Base-by-base conservation (phyloP, 139 green algal genomes). In the Spirogloea muscicola region DNA sequence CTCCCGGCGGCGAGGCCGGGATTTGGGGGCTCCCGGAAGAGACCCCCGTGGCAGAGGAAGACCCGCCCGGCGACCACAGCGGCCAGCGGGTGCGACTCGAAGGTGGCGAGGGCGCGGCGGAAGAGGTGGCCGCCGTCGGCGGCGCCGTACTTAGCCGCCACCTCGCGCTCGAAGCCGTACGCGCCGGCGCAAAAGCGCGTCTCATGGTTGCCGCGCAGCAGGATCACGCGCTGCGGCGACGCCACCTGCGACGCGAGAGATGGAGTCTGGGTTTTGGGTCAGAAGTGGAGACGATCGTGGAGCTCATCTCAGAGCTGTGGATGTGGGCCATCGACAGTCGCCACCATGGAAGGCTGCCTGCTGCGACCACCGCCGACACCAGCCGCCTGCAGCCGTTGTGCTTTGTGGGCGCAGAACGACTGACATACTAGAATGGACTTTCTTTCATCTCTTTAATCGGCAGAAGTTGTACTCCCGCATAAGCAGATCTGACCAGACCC, bases 191-290 rank as follows among this genome's bases (percentile, higher is more conserved):
- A 98, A 40, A 85, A 92, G 0, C 79, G 86, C n/a, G 70, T 90
- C 82, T 97, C 92, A 79, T 95, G 90, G 77, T 95, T 95, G 62
- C 90, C 90, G 3, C 90, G 83, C 58, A 94, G 78, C 68, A 94
- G 58, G 5, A 81, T 64, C 18, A 92, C 77, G 2, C 60, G 36
- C 7, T 84, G 4, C 1, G 67, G 76, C 2, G 49, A 21, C 36
- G 58, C 33, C 18, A 79, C 5, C 70, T 79, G 70, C 63, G 38
- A 4, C 57, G 18, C 18, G n/a, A n/a, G n/a, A n/a, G n/a, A n/a
- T n/a, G n/a, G n/a, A n/a, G n/a, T n/a, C n/a, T n/a, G n/a, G n/a
- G n/a, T n/a, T n/a, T n/a, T n/a, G n/a, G n/a, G n/a, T n/a, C n/a
- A n/a, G n/a, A n/a, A n/a, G n/a, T n/a, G n/a, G n/a, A n/a, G n/a